Evolutionary conservation across 257 asterid species (phyloP), one percentile per base, ranked within the genome.

Genomic region (Mitragyna speciosa): DNA sequence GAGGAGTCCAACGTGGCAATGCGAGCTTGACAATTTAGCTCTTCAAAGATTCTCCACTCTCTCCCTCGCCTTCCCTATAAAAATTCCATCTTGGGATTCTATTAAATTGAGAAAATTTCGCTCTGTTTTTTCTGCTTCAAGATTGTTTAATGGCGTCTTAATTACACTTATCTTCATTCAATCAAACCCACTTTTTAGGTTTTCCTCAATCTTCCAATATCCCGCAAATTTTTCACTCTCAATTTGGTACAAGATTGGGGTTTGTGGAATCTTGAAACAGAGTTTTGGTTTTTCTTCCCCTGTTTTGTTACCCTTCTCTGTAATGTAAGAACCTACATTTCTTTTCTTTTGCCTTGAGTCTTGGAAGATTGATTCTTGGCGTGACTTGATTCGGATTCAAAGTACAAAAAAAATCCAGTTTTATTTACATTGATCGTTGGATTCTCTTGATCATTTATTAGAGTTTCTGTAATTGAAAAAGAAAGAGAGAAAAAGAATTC

Each of bases 281-380:
- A 36, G 65, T 19, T 65, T 61, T 20, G 10, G 12, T 17, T 39
- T 63, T 45, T 5, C 47, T 2, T 45, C 10, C 30, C 1, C 4
- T 36, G 2, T 59, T 56, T 3, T 20, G 48, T 24, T 76, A 16
- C 43, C 16, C 19, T 79, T 79, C 78, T 76, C 67, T 16, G 78
- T 49, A 41, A 65, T n/a, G 31, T 71, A 79, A 82, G 26, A 79
- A 85, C 79, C 87, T 90, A 80, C 88, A 47, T 36, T 36, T 36
- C 41, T 36, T 88, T 89, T 81, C 90, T 86, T 85, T 83, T 31
- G 83, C 58, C 86, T 88, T 68, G 51, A 66, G 81, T 75, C 73
- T 70, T 80, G 58, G 70, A 78, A 69, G 73, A 76, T 71, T 76
- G 81, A 78, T 86, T 82, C 86, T 56, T 78, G 56, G 39, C 85